phyloP scores from a whole-genome alignment of 352 stramenopile genomes.

The Phytophthora agathidicida region DNA sequence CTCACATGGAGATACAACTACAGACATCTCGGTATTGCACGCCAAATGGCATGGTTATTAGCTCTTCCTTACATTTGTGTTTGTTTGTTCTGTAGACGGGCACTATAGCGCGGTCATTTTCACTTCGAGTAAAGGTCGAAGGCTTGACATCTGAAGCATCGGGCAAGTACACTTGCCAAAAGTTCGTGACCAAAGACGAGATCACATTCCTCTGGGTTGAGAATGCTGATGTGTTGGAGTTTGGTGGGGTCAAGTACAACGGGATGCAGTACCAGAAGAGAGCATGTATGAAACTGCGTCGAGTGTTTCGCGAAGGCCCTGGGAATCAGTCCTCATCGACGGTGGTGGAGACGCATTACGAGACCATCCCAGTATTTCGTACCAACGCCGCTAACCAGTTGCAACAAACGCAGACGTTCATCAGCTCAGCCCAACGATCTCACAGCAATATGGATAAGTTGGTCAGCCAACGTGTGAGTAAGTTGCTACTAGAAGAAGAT shows the following conservation, averaged over 20 bases:
- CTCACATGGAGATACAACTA: neutral
- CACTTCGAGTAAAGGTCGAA: constrained; percentile 7
- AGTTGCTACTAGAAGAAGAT: constrained; percentile 40
- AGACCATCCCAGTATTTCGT: constrained; percentile 48
- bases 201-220: constrained; percentile 43
- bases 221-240: constrained; percentile 32
- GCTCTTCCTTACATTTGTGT: too few relatives aligned
- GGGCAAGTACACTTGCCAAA: constrained; percentile 45
- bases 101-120: constrained; percentile 10
- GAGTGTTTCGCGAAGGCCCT: neutral
- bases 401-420: constrained; percentile 22
- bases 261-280: constrained; percentile 41
- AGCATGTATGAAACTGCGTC: constrained; percentile 20
- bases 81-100: constrained; percentile 2
- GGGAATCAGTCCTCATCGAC: constrained; percentile 14
- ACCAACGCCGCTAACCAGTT: constrained; percentile 34
- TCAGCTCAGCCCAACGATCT: constrained; percentile 27
- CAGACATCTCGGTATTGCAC: constrained; percentile 6
- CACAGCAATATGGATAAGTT: constrained; percentile 24
- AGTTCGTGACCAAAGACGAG: constrained; percentile 30
- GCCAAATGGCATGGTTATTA: too few relatives aligned
- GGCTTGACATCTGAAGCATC: constrained; percentile 30
- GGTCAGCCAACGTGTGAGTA: constrained; percentile 27
- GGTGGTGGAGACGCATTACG: constrained; percentile 46
- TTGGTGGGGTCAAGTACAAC: constrained; percentile 28